Evolutionary conservation across 495 filamentous ascomycete species (phyloP).

Genomic region (Xanthoparmelia taractica): DNA sequence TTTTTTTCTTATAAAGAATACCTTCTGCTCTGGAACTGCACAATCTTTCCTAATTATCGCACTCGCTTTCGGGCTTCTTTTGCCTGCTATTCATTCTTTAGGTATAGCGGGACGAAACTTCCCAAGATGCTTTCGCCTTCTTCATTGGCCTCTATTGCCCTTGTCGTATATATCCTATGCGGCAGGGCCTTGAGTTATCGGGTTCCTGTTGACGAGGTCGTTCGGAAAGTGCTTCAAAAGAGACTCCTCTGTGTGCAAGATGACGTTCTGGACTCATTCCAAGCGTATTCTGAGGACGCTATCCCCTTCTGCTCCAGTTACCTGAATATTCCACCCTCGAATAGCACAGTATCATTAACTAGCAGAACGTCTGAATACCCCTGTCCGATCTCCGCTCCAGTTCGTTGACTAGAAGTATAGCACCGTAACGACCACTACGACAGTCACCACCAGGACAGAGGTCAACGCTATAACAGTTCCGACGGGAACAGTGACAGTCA

Average conservation of each 20-base stretch:
- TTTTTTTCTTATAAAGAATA: not conserved
- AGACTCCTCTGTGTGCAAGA: constrained; percentile 15
- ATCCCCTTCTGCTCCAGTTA: constrained; percentile 10
- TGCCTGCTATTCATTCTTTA: not conserved
- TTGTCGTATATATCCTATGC: constrained; percentile 5
- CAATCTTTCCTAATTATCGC: not conserved
- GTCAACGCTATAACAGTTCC: constrained; percentile 9
- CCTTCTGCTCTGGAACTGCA: not conserved
- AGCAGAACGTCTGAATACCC: constrained; percentile 17
- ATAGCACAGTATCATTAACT: constrained; percentile 8
- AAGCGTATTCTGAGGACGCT: constrained; percentile 7
- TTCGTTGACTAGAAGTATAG: constrained; percentile 11
- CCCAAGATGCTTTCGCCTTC: constrained; percentile 3
- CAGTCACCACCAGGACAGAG: not conserved
- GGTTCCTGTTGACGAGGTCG: constrained; percentile 5
- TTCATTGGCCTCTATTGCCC: not conserved
- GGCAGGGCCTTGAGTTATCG: not conserved
- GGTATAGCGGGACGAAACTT: not conserved
- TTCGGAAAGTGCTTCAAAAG: constrained; percentile 7
- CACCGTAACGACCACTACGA: constrained; percentile 14
- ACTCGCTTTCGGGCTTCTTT: constrained; percentile 1
- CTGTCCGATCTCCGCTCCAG: not conserved
- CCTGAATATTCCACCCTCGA: constrained; percentile 4
- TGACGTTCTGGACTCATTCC: not conserved
- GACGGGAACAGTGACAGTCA: constrained; percentile 10